These are phyloP conservation scores for Hebeloma cylindrosporum DNA, from an alignment of 768 basidiomycete species.

Conservation along the genomic window DNA sequence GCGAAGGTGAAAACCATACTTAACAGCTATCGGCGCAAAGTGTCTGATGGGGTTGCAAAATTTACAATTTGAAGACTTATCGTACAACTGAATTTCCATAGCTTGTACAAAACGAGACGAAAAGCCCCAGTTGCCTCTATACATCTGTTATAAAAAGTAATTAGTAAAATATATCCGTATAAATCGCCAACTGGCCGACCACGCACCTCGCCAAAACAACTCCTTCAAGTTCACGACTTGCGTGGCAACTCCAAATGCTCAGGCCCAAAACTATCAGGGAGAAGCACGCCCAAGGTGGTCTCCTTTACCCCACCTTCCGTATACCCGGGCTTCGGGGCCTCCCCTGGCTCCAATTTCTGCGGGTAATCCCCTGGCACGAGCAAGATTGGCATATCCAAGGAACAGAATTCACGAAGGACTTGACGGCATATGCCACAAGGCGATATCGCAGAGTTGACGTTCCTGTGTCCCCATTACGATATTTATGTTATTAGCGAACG, in stretches of 20 bases:
- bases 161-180: too few relatives aligned
- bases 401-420: conserved; percentile 84
- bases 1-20: too few relatives aligned
- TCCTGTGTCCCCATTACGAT: conserved; percentile 40
- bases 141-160: too few relatives aligned
- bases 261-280: conserved; percentile 89
- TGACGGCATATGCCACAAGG: conserved; percentile 97
- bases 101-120: too few relatives aligned
- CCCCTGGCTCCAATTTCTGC: conserved; percentile 32
- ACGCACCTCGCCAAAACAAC: too few relatives aligned
- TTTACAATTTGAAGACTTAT: too few relatives aligned
- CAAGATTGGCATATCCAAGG: conserved; percentile 66
- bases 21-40: too few relatives aligned
- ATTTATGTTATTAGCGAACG: background rate
- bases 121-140: too few relatives aligned
- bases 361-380: conserved; percentile 70
- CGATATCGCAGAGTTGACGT: conserved; percentile 64
- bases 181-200: too few relatives aligned
- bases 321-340: conserved; percentile 36
- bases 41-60: too few relatives aligned
- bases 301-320: conserved; percentile 55
- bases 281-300: conserved; percentile 68
- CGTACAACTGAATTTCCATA: too few relatives aligned
- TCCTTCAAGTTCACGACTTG: conserved; percentile 7
- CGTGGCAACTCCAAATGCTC: conserved; percentile 64